Evolutionary conservation across 78 protist species (phyloP), one percentile per base, ranked within the genome.

Genomic region (Dictyostelium intermedium): DNA sequence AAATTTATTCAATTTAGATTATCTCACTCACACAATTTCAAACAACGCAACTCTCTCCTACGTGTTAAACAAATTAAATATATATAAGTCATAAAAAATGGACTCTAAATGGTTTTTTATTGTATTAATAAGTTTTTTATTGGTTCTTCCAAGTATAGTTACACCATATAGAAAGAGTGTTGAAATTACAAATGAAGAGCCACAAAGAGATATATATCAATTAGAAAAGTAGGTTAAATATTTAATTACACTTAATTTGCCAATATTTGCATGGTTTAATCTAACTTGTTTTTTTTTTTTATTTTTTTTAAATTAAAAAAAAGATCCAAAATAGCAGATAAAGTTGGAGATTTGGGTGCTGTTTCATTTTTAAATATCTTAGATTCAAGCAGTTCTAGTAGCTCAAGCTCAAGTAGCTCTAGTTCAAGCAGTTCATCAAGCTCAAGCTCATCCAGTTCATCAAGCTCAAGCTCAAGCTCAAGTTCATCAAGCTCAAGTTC

Each of bases 31-130:
- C n/a, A 50, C n/a, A 13, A 13, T 16, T 1, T 3, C 18, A 50
- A 50, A 10, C n/a, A n/a, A 50, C 61, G 61, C 61, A 50, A 50
- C 61, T 50, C 23, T 5, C 2, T 50, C 23, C 23, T 1, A 11
- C 18, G 61, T 50, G 20, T 50, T 50, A 13, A 16, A 1, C 18
- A 50, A 50, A 50, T 16, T 50, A 50, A 50, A 50, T 50, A 50
- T 50, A 50, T 50, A 81, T 82, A 63, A 56, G 69, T 34, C 73
- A 37, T 25, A 47, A 16, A 47, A 78, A 45, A 89, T 89, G 93
- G 93, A 89, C 23, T 80, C 93, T 7, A 89, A 89, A 45, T 89
- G 93, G 93, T 89, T 89, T 80, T 80, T 89, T 43, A 61, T 89
- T 80, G 86, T 80, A 80, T 80, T 89, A 80, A 18, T 89, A 80